Base-by-base conservation (phyloP, 2,329 filamentous ascomycete species). In the Penicillium sp. region DNA sequence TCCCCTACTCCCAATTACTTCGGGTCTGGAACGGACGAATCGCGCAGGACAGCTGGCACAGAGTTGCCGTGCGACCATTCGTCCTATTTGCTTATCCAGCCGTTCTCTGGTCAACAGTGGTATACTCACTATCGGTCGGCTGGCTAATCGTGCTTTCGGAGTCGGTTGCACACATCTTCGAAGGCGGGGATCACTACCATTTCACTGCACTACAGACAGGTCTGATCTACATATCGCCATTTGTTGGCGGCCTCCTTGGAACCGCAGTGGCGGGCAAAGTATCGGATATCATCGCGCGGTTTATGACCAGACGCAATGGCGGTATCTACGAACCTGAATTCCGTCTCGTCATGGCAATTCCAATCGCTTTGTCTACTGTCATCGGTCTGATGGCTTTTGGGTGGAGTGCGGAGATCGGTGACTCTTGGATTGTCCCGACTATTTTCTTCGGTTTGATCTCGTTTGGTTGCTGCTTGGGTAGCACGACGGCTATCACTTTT, bases 111-210 rank as follows among this genome's bases (percentile, higher is more conserved):
- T 93, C 90, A 6, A 80, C 91, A 0, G 80, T 89, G 0, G 85
- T 96, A 4, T 97, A 97, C 71, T 81, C 92, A 0, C 87, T 94
- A 65, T 94, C 92, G 0, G 84, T 97, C 7, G 93, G 93, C 38
- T 97, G 93, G 94, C 82, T 97, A 29, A 97, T 97, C 63, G 92
- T 97, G 43, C 84, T 97, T 2, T 96, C 92, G 0, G 92, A 97
- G 74, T 89, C 89, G 0, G 86, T 97, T 3, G 84, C 91, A 0
- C 81, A 88, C 57, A 89, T 97, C 59, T 97, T 91, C 73, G 85
- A 89, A 38, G 80, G 85, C 53, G 78, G 80, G 0, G 78, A 82
- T 0, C 81, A 80, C 0, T 97, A 97, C 77, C 84, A 92, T 64
- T 97, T 97, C 71, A 86, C 83, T 25, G 83, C 91, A 0, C 78